Percentiles rank a stretch among this genome's conserved stretches.
Evolutionary conservation across 257 asterid genomes (phyloP).

Genomic region (Fraxinus pennsylvanica): DNA sequence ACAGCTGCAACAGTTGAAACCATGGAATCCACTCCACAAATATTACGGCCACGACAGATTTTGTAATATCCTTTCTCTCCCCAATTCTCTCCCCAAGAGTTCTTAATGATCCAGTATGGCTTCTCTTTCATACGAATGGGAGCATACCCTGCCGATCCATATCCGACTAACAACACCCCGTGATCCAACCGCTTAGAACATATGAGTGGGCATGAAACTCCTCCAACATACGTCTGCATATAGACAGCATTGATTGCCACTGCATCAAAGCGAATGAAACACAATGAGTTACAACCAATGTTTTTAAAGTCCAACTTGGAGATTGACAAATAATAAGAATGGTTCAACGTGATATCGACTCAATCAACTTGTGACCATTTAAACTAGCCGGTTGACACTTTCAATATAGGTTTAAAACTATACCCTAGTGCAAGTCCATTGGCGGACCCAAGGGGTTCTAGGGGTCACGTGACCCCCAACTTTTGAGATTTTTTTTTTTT

Average conservation of each 20-base stretch:
- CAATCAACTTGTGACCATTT: background rate
- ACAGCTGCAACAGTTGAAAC: conserved; percentile 67
- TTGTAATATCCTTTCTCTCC: conserved; percentile 18
- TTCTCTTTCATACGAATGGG: conserved; percentile 4
- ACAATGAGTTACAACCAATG: background rate
- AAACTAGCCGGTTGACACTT: background rate
- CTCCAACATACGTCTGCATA: conserved; percentile 9
- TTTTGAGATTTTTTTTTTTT: too few species aligned
- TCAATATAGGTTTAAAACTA: too few species aligned
- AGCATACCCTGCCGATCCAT: conserved; percentile 10
- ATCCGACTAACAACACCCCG: conserved; percentile 13
- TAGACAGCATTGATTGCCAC: conserved; percentile 13
- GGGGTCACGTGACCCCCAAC: too few species aligned
- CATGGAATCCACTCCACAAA: conserved; percentile 19
- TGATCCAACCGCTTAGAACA: conserved; percentile 15
- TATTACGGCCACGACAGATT: conserved; percentile 7
- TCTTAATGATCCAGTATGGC: conserved; percentile 10
- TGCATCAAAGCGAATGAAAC: background rate
- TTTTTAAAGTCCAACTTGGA: background rate
- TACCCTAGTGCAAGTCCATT: too few species aligned
- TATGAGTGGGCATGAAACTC: conserved; percentile 12
- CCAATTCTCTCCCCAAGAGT: conserved; percentile 20
- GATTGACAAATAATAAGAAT: too few species aligned
- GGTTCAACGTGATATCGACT: too few species aligned
- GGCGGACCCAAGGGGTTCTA: too few species aligned